phyloP scores from a whole-genome alignment of 352 stramenopile species.

The Pythium periplocum region DNA sequence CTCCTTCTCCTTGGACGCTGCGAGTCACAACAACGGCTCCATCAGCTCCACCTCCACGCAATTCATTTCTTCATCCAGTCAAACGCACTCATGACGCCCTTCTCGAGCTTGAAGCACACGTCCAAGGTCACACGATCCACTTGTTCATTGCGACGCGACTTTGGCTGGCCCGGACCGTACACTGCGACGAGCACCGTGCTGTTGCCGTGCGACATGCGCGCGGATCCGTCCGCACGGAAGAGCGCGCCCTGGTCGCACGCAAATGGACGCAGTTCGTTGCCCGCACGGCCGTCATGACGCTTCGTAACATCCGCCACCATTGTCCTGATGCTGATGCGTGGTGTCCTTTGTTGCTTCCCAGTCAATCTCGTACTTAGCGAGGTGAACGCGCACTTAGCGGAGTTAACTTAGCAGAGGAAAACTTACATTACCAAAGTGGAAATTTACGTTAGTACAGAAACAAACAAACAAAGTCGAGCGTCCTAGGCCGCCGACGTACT shows the following conservation, averaged over 20 bases:
- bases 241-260: constrained; percentile 70
- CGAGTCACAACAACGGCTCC: neutral
- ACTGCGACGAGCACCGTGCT: constrained; percentile 71
- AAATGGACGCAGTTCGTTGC: constrained; percentile 76
- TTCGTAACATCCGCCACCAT: constrained; percentile 21
- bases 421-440: no score
- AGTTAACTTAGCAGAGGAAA: no score
- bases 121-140: constrained; percentile 57
- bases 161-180: constrained; percentile 70
- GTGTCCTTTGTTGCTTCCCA: neutral
- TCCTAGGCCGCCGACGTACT: no score
- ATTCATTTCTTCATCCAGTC: no score
- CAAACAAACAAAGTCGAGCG: no score
- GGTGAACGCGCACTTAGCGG: no score
- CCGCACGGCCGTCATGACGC: constrained; percentile 49
- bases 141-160: constrained; percentile 65
- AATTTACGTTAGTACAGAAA: no score
- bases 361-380: no score
- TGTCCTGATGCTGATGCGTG: neutral
- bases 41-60: neutral
- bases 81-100: constrained; percentile 60
- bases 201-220: constrained; percentile 71
- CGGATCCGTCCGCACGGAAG: constrained; percentile 74
- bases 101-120: constrained; percentile 79
- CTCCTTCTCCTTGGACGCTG: constrained; percentile 80